Conservation (phyloP, 257 asterid species). For the Thymus mandschuricus region DNA sequence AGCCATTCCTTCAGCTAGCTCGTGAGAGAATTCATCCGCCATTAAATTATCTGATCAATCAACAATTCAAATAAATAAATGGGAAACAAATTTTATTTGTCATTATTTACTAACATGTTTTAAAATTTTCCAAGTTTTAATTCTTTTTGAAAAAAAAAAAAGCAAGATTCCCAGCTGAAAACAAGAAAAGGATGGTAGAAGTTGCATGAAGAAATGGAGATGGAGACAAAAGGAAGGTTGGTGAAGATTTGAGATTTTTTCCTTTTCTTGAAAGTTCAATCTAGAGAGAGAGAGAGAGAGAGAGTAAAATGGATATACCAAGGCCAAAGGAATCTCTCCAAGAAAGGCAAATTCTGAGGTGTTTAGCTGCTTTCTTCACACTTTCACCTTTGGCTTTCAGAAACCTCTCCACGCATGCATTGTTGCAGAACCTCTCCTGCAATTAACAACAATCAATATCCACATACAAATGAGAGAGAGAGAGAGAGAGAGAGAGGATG, state of each 20-base stretch:
- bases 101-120: neutral
- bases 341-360: slow-evolving; percentile 68
- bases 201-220: slow-evolving; percentile 25
- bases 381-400: slow-evolving; percentile 70
- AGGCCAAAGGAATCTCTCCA: slow-evolving; percentile 81
- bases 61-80: slow-evolving; percentile 12
- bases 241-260: slow-evolving; percentile 5
- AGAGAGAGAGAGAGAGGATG: slow-evolving; percentile 24
- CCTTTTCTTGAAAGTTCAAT: neutral
- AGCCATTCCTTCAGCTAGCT: slow-evolving; percentile 83
- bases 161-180: slow-evolving; percentile 22
- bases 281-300: neutral
- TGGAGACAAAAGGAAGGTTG: slow-evolving; percentile 15
- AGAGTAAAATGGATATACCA: slow-evolving; percentile 42
- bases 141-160: neutral
- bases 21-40: slow-evolving; percentile 89
- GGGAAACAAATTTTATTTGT: neutral
- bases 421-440: slow-evolving; percentile 81
- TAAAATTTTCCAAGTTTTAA: too few species aligned
- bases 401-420: slow-evolving; percentile 79
- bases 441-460: too few species aligned
- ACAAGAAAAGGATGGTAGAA: slow-evolving; percentile 15
- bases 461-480: neutral
- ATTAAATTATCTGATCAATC: slow-evolving; percentile 57
- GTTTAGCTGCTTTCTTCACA: slow-evolving; percentile 90